phyloP scores from a whole-genome alignment of 805 yeast genomes.

The Barnettozyma wickerhamii region DNA sequence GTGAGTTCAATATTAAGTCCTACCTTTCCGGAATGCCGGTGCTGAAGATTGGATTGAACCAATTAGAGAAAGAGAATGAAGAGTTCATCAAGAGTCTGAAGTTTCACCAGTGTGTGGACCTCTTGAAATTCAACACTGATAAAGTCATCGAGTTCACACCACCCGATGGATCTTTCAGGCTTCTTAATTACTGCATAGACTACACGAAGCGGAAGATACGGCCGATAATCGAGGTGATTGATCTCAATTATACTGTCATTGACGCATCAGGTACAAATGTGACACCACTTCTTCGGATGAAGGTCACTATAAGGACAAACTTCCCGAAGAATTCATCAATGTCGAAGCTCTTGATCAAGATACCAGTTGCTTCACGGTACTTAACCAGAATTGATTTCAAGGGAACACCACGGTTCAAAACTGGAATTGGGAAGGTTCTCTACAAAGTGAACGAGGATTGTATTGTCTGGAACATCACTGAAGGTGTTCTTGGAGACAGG shows the following conservation, averaged over 20 bases:
- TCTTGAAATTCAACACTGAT: conserved; percentile 47
- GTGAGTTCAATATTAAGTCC: conserved; percentile 68
- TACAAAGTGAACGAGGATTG: conserved; percentile 68
- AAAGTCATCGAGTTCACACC: conserved; percentile 74
- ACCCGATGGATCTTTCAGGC: conserved; percentile 61
- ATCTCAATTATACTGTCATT: conserved; percentile 4
- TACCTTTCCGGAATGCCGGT: conserved; percentile 90
- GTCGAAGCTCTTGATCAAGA: conserved; percentile 48
- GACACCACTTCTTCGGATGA: conserved; percentile 3
- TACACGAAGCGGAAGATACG: conserved; percentile 3
- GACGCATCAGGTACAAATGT: neutral
- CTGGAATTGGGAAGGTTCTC: conserved; percentile 66
- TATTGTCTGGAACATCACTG: conserved; percentile 67
- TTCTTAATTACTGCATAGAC: conserved; percentile 7
- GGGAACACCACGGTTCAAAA: conserved; percentile 58
- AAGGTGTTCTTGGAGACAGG: conserved; percentile 55
- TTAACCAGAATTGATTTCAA: conserved; percentile 34
- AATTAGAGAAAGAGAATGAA: conserved; percentile 29
- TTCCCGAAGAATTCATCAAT: conserved; percentile 63
- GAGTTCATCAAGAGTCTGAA: conserved; percentile 59
- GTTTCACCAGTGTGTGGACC: conserved; percentile 85
- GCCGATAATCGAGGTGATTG: conserved; percentile 15
- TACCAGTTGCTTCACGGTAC: conserved; percentile 53
- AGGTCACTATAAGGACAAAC: conserved; percentile 43
- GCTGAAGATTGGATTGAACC: conserved; percentile 73